Base-by-base conservation (phyloP, 805 yeast species). In the Pichia insulana region DNA sequence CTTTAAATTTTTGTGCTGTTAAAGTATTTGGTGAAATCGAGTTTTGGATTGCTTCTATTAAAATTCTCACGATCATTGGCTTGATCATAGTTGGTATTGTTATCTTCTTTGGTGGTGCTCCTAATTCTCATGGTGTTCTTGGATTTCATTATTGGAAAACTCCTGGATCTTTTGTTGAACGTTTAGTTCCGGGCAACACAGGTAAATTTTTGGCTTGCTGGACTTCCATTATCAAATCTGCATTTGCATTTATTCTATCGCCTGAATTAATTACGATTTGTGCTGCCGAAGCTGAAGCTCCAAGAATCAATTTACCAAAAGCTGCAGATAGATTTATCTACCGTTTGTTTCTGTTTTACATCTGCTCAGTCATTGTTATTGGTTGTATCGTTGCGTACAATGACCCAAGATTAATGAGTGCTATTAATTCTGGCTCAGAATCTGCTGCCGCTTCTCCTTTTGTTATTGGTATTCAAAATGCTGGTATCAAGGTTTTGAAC, bases 391-490 rank as follows among this genome's bases (percentile, higher is more conserved):
- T 78, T 40, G 68, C 78, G 36, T 69, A 68, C 39, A 68, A 65
- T 39, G 78, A 78, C 52, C 62, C 67, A 19, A 63, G 66, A 39
- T 65, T 80, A 45, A 59, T 72, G 48, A 49, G 47, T 37, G 73
- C 72, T 9, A 59, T 72, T 50, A 65, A 65, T 4, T 59, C 64
- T 30, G 79, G 77, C 48, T 37, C 59, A 9, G 48, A 61, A 2
- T 75, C 78, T 48, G 92, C 94, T 5, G 75, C 80, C 36, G 90
- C 90, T 17, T 83, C 94, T 13, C 96, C 96, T 28, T 87, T 83
- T 54, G 90, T 85, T 41, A 80, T 85, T 57, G 95, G 94, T 42
- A 80, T 86, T 54, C 76, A 76, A 54, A 72, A 70, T 50, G 83
- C 86, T 15, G 69, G 74, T 39, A 83, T 86, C 50, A 57, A 59